Conservation (phyloP, 371 early-diverging fungal genomes). For the Mucor mucedo region DNA sequence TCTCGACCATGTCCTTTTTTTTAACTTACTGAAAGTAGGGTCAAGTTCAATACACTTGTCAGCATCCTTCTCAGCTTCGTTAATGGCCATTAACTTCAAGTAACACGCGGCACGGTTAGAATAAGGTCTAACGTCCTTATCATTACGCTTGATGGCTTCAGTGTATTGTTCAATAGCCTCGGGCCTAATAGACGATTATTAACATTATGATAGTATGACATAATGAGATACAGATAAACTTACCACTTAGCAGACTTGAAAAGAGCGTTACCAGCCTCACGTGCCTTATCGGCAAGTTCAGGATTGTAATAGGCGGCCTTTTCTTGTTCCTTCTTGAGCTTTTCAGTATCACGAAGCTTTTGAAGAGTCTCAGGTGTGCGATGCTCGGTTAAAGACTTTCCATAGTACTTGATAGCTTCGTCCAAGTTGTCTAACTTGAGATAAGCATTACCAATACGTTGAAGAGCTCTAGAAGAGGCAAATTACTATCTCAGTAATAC, state of each 20-base stretch:
- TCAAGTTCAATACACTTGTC: conserved; percentile 89
- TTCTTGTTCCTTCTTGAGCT: conserved; percentile 75
- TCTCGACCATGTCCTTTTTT: background rate
- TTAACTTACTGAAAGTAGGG: conserved; percentile 73
- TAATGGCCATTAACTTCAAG: conserved; percentile 92
- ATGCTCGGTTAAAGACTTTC: conserved; percentile 95
- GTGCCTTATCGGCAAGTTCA: conserved; percentile 86
- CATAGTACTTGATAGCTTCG: conserved; percentile 90
- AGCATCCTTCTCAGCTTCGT: conserved; percentile 96
- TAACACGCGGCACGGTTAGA: conserved; percentile 98
- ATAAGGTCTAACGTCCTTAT: conserved; percentile 87
- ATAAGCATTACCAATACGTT: conserved; percentile 91
- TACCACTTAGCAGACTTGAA: conserved; percentile 89
- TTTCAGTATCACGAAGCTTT: conserved; percentile 90
- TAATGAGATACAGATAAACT: background rate
- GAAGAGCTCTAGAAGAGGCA: conserved; percentile 69
- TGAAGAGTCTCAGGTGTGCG: conserved; percentile 92
- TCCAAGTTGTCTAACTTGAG: conserved; percentile 77
- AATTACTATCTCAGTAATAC: background rate
- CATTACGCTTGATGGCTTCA: conserved; percentile 97
- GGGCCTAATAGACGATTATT: conserved; percentile 40
- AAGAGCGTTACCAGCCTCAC: conserved; percentile 91
- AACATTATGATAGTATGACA: background rate
- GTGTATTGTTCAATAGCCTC: conserved; percentile 94
- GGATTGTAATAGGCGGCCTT: conserved; percentile 89